Evolutionary conservation across 345 rosid species (phyloP).

Genomic region (Litchi chinensis): DNA sequence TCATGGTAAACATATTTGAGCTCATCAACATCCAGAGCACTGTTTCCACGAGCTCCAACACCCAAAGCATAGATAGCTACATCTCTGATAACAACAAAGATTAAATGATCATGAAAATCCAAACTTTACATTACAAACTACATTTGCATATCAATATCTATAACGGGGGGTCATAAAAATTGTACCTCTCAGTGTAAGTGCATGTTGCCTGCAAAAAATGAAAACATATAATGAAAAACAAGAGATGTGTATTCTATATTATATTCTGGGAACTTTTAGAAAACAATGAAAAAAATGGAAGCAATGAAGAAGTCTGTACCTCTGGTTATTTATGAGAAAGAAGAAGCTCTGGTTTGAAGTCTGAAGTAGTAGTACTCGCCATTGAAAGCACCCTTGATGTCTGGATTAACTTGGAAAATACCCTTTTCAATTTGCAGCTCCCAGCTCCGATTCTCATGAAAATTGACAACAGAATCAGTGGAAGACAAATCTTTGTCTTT

Average conservation of each 20-base stretch:
- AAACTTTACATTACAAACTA: background rate
- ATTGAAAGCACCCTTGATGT: constrained; percentile 21
- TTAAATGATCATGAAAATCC: background rate
- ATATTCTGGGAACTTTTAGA: background rate
- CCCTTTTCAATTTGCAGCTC: background rate
- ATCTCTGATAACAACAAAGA: constrained; percentile 50
- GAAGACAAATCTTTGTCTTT: background rate
- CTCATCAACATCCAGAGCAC: constrained; percentile 71
- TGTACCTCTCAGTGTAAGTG: constrained; percentile 66
- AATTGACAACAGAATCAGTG: background rate
- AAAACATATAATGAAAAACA: background rate
- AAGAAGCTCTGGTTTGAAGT: constrained; percentile 49
- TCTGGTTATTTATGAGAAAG: constrained; percentile 70
- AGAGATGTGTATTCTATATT: background rate
- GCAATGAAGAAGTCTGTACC: constrained; percentile 32
- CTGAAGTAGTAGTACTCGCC: constrained; percentile 36
- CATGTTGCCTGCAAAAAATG: constrained; percentile 39
- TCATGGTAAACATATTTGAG: constrained; percentile 76
- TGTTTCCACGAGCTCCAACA: constrained; percentile 72
- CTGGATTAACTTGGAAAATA: background rate
- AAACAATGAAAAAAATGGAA: background rate
- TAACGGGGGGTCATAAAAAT: background rate
- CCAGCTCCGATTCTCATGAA: background rate
- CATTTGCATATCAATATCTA: background rate
- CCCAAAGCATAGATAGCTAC: constrained; percentile 82